phyloP scores from a whole-genome alignment of 805 yeast genomes.

The Kodamaea kaohsiungensis region DNA sequence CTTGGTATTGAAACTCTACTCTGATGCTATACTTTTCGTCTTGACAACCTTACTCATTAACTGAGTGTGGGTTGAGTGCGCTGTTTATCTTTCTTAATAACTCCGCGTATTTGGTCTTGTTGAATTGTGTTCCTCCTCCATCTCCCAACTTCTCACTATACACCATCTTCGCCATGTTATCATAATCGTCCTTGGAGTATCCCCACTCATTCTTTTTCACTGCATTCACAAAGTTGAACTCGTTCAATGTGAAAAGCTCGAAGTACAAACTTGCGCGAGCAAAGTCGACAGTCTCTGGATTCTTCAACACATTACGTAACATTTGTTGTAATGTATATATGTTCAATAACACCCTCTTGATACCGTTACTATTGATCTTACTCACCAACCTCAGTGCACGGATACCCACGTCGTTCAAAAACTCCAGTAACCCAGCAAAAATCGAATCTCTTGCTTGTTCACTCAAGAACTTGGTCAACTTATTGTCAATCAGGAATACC shows the following conservation, averaged over 20 bases:
- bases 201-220: slow-evolving; percentile 32
- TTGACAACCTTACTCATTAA: background rate
- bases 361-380: slow-evolving; percentile 57
- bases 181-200: slow-evolving; percentile 46
- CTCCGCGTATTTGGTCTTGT: slow-evolving; percentile 40
- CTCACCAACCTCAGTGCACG: slow-evolving; percentile 51
- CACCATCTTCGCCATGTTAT: slow-evolving; percentile 54
- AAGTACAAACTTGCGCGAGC: slow-evolving; percentile 54
- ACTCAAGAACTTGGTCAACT: slow-evolving; percentile 35
- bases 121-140: slow-evolving; percentile 38
- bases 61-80: background rate
- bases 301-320: slow-evolving; percentile 55
- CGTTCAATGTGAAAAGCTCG: slow-evolving; percentile 52
- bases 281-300: slow-evolving; percentile 57
- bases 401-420: slow-evolving; percentile 54
- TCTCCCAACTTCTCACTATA: slow-evolving; percentile 47
- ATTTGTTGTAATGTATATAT: slow-evolving; percentile 69
- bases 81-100: slow-evolving; percentile 27
- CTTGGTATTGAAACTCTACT: background rate
- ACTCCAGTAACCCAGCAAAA: slow-evolving; percentile 49
- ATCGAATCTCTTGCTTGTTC: slow-evolving; percentile 31
- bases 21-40: background rate
- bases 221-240: slow-evolving; percentile 46
- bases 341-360: slow-evolving; percentile 58
- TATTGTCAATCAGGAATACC: slow-evolving; percentile 46